Evolutionary conservation across 306 rosid genomes (phyloP).

Genomic region (Gleditsia sinensis): DNA sequence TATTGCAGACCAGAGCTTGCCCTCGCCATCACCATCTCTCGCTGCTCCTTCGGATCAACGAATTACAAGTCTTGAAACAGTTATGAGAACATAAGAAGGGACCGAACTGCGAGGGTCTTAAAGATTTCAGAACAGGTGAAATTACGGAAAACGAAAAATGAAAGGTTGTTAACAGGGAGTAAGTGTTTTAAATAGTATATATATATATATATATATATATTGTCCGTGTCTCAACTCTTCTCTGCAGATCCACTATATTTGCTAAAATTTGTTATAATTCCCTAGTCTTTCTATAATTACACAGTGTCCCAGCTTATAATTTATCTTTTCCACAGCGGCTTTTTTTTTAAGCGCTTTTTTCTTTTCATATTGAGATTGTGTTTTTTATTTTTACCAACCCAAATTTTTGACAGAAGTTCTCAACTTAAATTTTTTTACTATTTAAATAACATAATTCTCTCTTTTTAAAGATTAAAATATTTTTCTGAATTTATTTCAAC

Average conservation of each 20-base stretch:
- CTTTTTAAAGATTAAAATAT: too few species aligned
- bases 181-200: too few species aligned
- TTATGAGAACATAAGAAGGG: neutral
- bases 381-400: too few species aligned
- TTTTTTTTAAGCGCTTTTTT: too few species aligned
- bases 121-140: neutral
- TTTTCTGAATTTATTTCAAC: too few species aligned
- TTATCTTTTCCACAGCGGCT: too few species aligned
- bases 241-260: slow-evolving; percentile 7
- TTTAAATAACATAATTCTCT: too few species aligned
- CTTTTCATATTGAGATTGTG: too few species aligned
- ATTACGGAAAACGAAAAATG: neutral
- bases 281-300: neutral
- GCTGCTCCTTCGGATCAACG: slow-evolving; percentile 11
- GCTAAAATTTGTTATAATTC: neutral
- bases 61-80: neutral
- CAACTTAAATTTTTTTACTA: too few species aligned
- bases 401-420: too few species aligned
- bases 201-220: too few species aligned
- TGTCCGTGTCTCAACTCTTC: neutral
- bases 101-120: neutral
- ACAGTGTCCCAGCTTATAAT: neutral
- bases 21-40: slow-evolving; percentile 64
- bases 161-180: neutral
- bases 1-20: slow-evolving; percentile 84